Conservation (phyloP, 305 asterid genomes). For the Solanum hybrid region DNA sequence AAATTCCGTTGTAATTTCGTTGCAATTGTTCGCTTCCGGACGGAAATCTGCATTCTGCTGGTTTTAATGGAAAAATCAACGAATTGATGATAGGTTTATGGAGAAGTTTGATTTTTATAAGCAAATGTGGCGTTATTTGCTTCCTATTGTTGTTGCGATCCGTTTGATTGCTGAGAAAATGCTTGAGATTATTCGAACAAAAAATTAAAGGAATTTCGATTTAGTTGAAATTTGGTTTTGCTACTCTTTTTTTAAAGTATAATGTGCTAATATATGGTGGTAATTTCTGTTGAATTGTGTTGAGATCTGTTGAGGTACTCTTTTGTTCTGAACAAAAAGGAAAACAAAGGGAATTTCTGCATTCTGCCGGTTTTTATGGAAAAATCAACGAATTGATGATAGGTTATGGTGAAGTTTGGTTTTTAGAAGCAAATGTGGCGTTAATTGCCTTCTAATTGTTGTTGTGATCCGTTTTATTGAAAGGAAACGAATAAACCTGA, state of each 20-base stretch:
- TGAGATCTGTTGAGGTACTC: neutral
- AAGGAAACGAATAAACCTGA: neutral
- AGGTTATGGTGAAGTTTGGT: neutral
- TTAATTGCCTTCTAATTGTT: neutral
- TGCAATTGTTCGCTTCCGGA: neutral
- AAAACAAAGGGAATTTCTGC: neutral
- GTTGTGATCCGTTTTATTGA: neutral
- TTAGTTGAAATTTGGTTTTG: neutral
- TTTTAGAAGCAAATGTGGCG: neutral
- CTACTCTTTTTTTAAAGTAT: neutral
- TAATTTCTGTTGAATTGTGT: neutral
- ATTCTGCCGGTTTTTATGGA: neutral
- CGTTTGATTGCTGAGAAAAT: neutral
- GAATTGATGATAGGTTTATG: neutral
- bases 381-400: neutral
- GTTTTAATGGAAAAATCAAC: neutral
- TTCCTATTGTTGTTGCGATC: neutral
- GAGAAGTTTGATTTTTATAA: neutral
- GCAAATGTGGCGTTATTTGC: neutral
- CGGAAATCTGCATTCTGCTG: neutral
- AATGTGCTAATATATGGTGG: neutral
- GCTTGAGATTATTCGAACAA: neutral
- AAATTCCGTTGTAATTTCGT: neutral
- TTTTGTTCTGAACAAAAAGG: neutral
- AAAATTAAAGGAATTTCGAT: neutral